Evolutionary conservation across 2,329 filamentous ascomycete genomes (phyloP), one percentile per base, ranked within the genome.

Genomic region (Aspergillus ruber): DNA sequence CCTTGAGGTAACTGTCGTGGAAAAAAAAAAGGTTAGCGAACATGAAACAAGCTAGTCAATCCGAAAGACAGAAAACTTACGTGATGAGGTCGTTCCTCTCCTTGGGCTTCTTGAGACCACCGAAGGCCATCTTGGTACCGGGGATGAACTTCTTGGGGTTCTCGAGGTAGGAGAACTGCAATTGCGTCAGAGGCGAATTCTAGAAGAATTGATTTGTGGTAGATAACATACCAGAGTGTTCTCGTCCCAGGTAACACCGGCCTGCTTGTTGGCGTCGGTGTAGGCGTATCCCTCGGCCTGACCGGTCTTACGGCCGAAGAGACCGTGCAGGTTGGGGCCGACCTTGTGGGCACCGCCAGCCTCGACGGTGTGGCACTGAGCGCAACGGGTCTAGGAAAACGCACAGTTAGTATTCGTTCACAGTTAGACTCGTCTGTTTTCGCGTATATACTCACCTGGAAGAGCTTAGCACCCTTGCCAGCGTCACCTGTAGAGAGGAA

Each of bases 101-200:
- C 88, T 97, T 97, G 71, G 84, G 83, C 88, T 98, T 98, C 90
- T 98, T 98, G 70, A 98, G 83, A 74, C 93, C 93, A 78, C 93
- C 93, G 72, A 97, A 98, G 66, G 93, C 93, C 93, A 98, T 98
- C 89, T 97, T 98, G 79, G 93, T 98, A 64, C 93, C 93, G 63
- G 93, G 93, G 59, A 98, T 96, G 84, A 90, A 98, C 83, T 97
- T 97, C 86, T 98, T 98, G 78, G 93, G 93, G 86, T 97, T 97
- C 84, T 98, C 93, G 68, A 98, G 90, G 85, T 98, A 98, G 61
- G 85, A 82, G 77, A 95, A 97, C 88, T 90, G 63, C 43, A 56
- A 27, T 10, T 43, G 29, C 36, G 36, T 61, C 52, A 57, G 58
- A 36, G 50, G 25, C 38, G 15, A 7, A 15, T 18, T 25, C 6